Percentiles rank a stretch among this genome's conserved stretches.
Evolutionary conservation across 345 rosid species (phyloP).

Genomic region (Eucalyptus cloeziana): DNA sequence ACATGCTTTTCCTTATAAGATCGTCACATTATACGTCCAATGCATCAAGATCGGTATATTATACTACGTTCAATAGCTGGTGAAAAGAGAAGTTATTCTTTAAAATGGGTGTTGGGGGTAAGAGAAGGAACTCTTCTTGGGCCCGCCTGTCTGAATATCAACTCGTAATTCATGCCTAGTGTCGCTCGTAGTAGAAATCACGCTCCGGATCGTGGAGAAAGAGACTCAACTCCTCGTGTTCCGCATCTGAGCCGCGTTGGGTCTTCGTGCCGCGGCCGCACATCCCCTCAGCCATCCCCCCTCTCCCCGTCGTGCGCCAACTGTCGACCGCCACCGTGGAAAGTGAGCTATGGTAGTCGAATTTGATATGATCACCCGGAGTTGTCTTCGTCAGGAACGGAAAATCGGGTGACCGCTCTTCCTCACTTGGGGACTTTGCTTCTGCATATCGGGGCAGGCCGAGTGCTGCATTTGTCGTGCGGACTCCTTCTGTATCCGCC

Average conservation of each 20-base stretch:
- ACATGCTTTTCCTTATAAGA: neutral
- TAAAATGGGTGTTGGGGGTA: neutral
- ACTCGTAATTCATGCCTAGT: neutral
- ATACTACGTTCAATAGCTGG: neutral
- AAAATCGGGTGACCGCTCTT: neutral
- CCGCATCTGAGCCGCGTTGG: neutral
- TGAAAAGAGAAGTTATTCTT: neutral
- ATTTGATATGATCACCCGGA: neutral
- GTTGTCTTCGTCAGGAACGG: neutral
- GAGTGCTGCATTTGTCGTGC: neutral
- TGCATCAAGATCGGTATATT: neutral
- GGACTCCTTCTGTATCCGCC: neutral
- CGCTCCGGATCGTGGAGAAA: neutral
- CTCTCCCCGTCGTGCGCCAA: neutral
- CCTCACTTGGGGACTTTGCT: neutral
- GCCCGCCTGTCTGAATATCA: neutral
- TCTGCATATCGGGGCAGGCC: neutral
- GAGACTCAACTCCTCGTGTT: neutral
- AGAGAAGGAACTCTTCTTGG: neutral
- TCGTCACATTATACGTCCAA: neutral
- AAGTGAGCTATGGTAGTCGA: neutral
- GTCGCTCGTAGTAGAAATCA: neutral
- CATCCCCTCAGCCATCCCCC: neutral
- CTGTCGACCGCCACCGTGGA: neutral
- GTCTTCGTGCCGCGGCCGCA: neutral